Evolutionary conservation across 164 flowering plant species (phyloP).

Genomic region (Vitis rotundifolia): DNA sequence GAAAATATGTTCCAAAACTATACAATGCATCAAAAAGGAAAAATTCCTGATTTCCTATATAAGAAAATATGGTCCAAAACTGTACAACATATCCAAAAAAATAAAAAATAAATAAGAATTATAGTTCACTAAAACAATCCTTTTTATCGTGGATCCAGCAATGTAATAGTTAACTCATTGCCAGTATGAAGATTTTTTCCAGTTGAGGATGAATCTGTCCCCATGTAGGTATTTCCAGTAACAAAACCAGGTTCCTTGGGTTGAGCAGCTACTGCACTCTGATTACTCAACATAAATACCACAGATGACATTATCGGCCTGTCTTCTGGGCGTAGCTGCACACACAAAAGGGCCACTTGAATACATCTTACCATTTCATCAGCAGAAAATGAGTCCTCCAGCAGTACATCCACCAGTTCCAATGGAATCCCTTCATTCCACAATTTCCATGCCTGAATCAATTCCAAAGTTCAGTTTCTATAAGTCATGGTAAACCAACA

Average conservation of each 20-base stretch:
- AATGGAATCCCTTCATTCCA: slow-evolving; percentile 30
- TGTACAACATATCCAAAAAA: too few relatives aligned
- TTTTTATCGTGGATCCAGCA: slow-evolving; percentile 7
- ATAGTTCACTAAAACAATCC: too few relatives aligned
- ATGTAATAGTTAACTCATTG: slow-evolving; percentile 14
- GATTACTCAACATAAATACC: slow-evolving; percentile 28
- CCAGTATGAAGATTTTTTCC: neutral
- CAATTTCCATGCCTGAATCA: slow-evolving; percentile 30
- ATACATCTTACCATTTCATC: slow-evolving; percentile 32
- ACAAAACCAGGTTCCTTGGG: slow-evolving; percentile 22
- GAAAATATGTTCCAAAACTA: too few relatives aligned
- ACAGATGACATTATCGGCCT: slow-evolving; percentile 37
- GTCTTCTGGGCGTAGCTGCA: slow-evolving; percentile 28
- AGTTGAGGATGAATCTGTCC: slow-evolving; percentile 1
- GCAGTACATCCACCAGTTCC: slow-evolving; percentile 22
- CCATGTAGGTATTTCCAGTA: neutral
- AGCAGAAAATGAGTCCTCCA: slow-evolving; percentile 3
- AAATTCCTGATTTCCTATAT: too few relatives aligned
- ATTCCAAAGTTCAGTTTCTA: neutral
- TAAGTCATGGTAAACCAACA: too few relatives aligned
- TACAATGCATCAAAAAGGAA: too few relatives aligned
- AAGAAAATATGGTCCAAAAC: too few relatives aligned
- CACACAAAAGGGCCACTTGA: slow-evolving; percentile 35
- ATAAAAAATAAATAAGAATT: too few relatives aligned
- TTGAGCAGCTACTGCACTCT: slow-evolving; percentile 12